Evolutionary conservation across 2,329 filamentous ascomycete species (phyloP).

Genomic region (Venturia nashicola): DNA sequence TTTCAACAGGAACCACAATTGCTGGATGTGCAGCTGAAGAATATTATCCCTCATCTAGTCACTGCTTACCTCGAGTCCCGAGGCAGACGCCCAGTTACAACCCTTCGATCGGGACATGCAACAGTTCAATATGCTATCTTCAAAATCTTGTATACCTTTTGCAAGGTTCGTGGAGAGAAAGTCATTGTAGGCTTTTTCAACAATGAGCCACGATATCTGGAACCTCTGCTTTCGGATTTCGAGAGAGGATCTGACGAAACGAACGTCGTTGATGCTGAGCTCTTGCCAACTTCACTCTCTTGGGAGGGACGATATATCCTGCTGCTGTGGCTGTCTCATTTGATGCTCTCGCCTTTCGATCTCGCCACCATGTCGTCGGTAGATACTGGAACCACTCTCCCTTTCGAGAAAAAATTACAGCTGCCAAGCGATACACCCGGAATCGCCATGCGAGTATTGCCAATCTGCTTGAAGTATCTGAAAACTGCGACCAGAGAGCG

Average conservation of each 20-base stretch:
- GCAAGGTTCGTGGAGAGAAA: conserved; percentile 89
- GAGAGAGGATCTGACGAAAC: conserved; percentile 40
- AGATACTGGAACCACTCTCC: conserved; percentile 24
- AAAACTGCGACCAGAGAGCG: conserved; percentile 71
- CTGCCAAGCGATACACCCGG: conserved; percentile 53
- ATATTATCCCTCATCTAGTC: conserved; percentile 61
- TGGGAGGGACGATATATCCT: conserved; percentile 90
- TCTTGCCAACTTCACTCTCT: conserved; percentile 14
- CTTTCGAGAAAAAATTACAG: conserved; percentile 30
- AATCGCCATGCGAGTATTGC: conserved; percentile 58
- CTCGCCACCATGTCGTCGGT: conserved; percentile 64
- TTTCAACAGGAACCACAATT: conserved; percentile 95
- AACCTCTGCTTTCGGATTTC: conserved; percentile 63
- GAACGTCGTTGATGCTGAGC: conserved; percentile 8
- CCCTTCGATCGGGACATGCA: neutral
- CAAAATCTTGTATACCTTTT: conserved; percentile 74
- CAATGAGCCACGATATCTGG: conserved; percentile 77
- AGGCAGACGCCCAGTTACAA: neutral
- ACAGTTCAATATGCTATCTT: conserved; percentile 37
- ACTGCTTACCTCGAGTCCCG: conserved; percentile 59
- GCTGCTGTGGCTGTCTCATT: conserved; percentile 59
- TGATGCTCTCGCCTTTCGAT: conserved; percentile 68
- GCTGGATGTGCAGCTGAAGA: conserved; percentile 70
- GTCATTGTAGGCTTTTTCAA: conserved; percentile 83
- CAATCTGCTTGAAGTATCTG: conserved; percentile 60